Conservation (phyloP, 352 stramenopile species). For the Pythium volutum region DNA sequence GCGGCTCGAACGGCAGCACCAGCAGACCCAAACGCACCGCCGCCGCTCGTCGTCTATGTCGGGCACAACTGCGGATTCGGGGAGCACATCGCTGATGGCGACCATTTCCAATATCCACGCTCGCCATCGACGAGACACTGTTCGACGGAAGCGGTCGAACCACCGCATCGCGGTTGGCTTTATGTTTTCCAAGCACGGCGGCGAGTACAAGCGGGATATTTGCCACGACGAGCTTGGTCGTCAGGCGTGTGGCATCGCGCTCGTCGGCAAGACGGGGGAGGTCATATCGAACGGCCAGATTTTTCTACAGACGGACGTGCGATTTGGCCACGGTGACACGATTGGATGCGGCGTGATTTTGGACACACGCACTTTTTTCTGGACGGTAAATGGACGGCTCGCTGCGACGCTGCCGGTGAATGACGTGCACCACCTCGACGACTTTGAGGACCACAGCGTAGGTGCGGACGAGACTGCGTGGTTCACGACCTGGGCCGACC, state of each 20-base stretch:
- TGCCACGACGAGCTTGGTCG: constrained; percentile 40
- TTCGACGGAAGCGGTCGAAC: constrained; percentile 26
- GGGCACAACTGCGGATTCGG: neutral
- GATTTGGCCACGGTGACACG: constrained; percentile 50
- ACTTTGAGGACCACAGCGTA: constrained; percentile 10
- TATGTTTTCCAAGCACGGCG: constrained; percentile 27
- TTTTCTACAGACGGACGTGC: constrained; percentile 42
- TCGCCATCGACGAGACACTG: constrained; percentile 11
- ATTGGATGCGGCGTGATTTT: constrained; percentile 57
- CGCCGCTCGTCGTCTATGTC: constrained; percentile 6
- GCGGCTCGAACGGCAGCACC: constrained; percentile 35
- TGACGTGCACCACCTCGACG: constrained; percentile 51
- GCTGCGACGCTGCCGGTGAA: constrained; percentile 41
- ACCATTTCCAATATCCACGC: constrained; percentile 17
- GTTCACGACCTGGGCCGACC: constrained; percentile 14
- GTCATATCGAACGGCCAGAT: constrained; percentile 46
- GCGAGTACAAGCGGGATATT: constrained; percentile 20
- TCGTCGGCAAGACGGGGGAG: constrained; percentile 52
- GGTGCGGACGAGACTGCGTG: constrained; percentile 4
- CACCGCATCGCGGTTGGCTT: constrained; percentile 55
- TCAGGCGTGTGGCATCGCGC: constrained; percentile 40
- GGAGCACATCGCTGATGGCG: neutral
- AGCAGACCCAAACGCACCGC: constrained; percentile 12
- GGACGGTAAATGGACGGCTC: constrained; percentile 58
- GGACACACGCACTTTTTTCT: constrained; percentile 69